phyloP scores from a whole-genome alignment of 2,329 filamentous ascomycete genomes.

The Aureobasidium sp. region DNA sequence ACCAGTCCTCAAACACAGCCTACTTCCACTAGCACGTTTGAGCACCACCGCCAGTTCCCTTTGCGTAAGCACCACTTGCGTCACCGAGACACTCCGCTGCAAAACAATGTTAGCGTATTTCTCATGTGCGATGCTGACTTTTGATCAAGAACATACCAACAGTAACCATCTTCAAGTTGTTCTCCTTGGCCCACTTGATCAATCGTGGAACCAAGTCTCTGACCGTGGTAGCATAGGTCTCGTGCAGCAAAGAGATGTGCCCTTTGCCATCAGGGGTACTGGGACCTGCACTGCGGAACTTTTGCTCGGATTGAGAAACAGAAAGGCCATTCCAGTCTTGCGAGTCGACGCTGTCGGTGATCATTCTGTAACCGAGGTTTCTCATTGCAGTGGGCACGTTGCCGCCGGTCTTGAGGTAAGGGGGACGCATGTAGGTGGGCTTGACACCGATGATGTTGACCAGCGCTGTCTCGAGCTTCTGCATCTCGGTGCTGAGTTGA shows the following conservation, averaged over 20 bases:
- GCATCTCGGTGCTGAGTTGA: slow-evolving; percentile 2
- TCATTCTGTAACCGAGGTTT: slow-evolving; percentile 10
- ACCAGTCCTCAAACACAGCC: too few species aligned
- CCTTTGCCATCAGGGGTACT: not conserved
- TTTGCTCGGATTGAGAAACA: not conserved
- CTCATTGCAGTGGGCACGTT: slow-evolving; percentile 6
- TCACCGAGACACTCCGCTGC: slow-evolving; percentile 4
- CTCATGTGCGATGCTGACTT: too few species aligned
- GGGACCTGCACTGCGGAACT: not conserved
- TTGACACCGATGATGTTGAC: slow-evolving; percentile 10
- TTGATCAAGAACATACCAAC: not conserved
- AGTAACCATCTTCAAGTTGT: slow-evolving; percentile 9
- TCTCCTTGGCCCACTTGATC: slow-evolving; percentile 11
- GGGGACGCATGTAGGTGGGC: slow-evolving; percentile 12
- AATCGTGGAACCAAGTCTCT: not conserved
- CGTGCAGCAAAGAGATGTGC: slow-evolving; percentile 1
- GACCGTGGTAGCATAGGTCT: not conserved
- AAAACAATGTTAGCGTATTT: not conserved
- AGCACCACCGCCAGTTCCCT: slow-evolving; percentile 2
- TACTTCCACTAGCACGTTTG: not conserved
- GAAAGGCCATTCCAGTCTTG: slow-evolving; percentile 7
- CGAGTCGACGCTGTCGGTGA: slow-evolving; percentile 8
- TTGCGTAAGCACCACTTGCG: not conserved
- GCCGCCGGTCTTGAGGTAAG: slow-evolving; percentile 7
- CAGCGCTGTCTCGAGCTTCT: slow-evolving; percentile 1